Evolutionary conservation across 768 basidiomycete species (phyloP).

Genomic region (Suillus placidus): DNA sequence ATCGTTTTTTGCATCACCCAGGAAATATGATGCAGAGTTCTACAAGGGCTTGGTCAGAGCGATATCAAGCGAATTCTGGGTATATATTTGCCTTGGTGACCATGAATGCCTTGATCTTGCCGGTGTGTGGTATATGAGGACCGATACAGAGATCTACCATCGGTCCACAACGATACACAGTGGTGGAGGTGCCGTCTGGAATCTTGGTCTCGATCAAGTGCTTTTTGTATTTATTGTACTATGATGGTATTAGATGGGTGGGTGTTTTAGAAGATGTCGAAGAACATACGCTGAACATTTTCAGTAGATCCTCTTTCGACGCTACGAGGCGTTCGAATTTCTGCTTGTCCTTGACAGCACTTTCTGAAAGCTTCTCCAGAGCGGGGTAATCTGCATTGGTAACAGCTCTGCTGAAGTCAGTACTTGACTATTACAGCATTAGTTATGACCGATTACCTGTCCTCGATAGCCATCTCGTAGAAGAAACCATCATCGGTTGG

Average conservation of each 20-base stretch:
- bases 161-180: slow-evolving; percentile 97
- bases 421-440: neutral
- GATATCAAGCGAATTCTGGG: neutral
- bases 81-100: slow-evolving; percentile 77
- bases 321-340: slow-evolving; percentile 94
- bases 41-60: slow-evolving; percentile 29
- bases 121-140: slow-evolving; percentile 97
- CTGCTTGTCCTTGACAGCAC: slow-evolving; percentile 94
- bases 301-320: slow-evolving; percentile 90
- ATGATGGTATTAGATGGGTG: slow-evolving; percentile 14
- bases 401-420: slow-evolving; percentile 57
- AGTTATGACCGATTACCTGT: slow-evolving; percentile 49
- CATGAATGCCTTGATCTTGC: slow-evolving; percentile 96
- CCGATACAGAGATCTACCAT: slow-evolving; percentile 98
- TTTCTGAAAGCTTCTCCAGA: slow-evolving; percentile 87
- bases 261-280: neutral
- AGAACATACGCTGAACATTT: slow-evolving; percentile 90
- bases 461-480: slow-evolving; percentile 95
- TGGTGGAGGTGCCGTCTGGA: slow-evolving; percentile 94
- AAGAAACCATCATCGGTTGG: slow-evolving; percentile 99
- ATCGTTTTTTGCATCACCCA: slow-evolving; percentile 91
- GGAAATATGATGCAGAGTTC: slow-evolving; percentile 98
- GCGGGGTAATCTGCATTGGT: slow-evolving; percentile 81
- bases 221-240: slow-evolving; percentile 99
- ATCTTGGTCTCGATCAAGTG: slow-evolving; percentile 95